These are phyloP conservation scores for Marasmius fiardii DNA, from an alignment of 1,284 basidiomycete genomes.

Conservation along the genomic window DNA sequence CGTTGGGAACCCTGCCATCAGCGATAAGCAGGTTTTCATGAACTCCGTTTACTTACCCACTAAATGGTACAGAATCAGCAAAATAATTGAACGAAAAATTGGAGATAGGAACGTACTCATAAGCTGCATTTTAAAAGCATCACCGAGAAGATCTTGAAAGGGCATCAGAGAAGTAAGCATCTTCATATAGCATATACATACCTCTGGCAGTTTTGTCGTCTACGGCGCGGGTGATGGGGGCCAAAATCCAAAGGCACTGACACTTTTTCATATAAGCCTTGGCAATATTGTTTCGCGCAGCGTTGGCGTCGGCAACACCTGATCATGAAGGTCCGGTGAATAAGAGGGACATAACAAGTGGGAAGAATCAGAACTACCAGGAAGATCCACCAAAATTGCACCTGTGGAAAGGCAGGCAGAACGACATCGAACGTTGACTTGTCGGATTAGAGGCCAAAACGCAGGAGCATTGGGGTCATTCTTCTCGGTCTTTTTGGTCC, in stretches of 20 bases:
- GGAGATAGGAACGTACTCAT: constrained; percentile 44
- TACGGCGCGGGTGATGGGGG: constrained; percentile 52
- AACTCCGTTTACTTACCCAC: constrained; percentile 30
- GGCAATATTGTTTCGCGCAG: constrained; percentile 52
- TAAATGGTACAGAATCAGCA: constrained; percentile 15
- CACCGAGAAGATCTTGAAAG: constrained; percentile 48
- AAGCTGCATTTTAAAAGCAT: constrained; percentile 59
- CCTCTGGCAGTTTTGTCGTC: constrained; percentile 59
- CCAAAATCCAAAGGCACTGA: constrained; percentile 53
- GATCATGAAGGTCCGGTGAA: background rate
- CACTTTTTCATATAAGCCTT: constrained; percentile 62
- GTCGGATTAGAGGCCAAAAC: constrained; percentile 60
- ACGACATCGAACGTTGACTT: constrained; percentile 56
- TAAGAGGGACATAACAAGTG: background rate
- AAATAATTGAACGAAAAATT: background rate
- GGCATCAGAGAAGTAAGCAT: background rate
- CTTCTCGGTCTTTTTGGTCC: constrained; percentile 22
- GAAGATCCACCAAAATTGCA: constrained; percentile 56
- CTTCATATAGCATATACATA: constrained; percentile 15
- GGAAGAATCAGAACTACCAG: constrained; percentile 31
- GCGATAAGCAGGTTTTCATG: background rate
- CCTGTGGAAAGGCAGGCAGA: constrained; percentile 50
- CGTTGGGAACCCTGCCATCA: background rate
- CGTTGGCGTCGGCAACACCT: constrained; percentile 59
- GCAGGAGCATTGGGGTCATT: constrained; percentile 41